These are phyloP conservation scores for Bothriochloa decipiens DNA, from an alignment of 176 grass and related monocot genomes.

Conservation along the genomic window DNA sequence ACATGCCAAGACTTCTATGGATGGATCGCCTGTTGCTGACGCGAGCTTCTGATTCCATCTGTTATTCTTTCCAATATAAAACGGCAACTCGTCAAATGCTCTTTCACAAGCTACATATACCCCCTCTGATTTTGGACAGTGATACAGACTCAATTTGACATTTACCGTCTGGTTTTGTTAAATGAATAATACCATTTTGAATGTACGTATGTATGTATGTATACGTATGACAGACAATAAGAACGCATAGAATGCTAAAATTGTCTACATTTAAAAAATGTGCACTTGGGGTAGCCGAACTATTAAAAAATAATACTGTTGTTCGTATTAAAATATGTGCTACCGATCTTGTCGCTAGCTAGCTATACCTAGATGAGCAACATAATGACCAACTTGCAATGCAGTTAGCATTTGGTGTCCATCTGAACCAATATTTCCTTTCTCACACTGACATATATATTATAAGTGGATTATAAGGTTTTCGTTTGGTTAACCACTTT, in stretches of 20 bases:
- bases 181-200: too few relatives aligned
- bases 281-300: too few relatives aligned
- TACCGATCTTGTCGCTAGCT: not conserved
- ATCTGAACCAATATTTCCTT: not conserved
- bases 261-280: too few relatives aligned
- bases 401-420: slow-evolving; percentile 9
- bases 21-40: not conserved
- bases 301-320: not conserved
- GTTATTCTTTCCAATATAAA: not conserved
- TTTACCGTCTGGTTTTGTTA: too few relatives aligned
- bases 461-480: not conserved
- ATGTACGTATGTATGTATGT: too few relatives aligned
- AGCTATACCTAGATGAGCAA: not conserved
- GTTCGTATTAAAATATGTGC: not conserved
- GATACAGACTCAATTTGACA: too few relatives aligned
- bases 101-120: not conserved
- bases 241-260: too few relatives aligned
- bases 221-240: too few relatives aligned
- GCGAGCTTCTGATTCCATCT: not conserved
- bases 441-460: not conserved
- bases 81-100: not conserved
- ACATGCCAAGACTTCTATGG: not conserved
- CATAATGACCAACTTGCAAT: not conserved
- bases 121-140: too few relatives aligned
- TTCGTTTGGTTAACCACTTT: slow-evolving; percentile 45